These are phyloP conservation scores for Yamadazyma conglobata DNA, from an alignment of 1,139 yeast genomes.

Conservation along the genomic window DNA sequence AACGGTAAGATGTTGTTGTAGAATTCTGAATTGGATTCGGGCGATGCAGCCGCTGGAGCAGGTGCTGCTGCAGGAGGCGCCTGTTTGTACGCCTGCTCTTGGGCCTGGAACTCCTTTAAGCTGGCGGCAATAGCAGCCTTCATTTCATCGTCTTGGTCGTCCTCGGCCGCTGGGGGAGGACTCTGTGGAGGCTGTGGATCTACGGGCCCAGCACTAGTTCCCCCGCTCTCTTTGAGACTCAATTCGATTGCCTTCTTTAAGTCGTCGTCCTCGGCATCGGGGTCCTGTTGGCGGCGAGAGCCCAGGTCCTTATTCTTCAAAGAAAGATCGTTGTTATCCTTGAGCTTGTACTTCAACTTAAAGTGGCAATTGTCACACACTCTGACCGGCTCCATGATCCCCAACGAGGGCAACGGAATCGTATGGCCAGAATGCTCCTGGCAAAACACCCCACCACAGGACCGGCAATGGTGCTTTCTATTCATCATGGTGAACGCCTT, in stretches of 20 bases:
- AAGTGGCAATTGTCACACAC: constrained; percentile 89
- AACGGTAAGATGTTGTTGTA: constrained; percentile 24
- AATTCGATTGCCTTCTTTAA: constrained; percentile 73
- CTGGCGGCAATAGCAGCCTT: constrained; percentile 96
- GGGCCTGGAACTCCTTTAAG: constrained; percentile 63
- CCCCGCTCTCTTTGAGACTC: constrained; percentile 59
- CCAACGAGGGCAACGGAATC: constrained; percentile 74
- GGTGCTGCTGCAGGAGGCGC: constrained; percentile 14
- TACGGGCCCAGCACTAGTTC: constrained; percentile 16
- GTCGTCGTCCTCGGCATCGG: constrained; percentile 68
- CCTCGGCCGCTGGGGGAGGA: constrained; percentile 16
- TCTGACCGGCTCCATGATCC: constrained; percentile 84
- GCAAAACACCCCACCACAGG: constrained; percentile 95
- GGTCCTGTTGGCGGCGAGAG: constrained; percentile 5
- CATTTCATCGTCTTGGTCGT: constrained; percentile 83
- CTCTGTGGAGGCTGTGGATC: constrained; percentile 10
- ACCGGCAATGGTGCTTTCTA: constrained; percentile 93
- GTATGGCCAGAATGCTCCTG: constrained; percentile 74
- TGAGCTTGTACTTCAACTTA: constrained; percentile 31
- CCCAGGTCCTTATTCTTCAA: constrained; percentile 5
- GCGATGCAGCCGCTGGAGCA: constrained; percentile 13
- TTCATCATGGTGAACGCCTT: constrained; percentile 74
- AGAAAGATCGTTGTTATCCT: constrained; percentile 8
- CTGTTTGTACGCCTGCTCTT: constrained; percentile 25
- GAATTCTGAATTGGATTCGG: constrained; percentile 30